Percentiles rank a stretch among this genome's conserved stretches.
Evolutionary conservation across 805 yeast genomes (phyloP).

Genomic region (Candida qinlingensis): DNA sequence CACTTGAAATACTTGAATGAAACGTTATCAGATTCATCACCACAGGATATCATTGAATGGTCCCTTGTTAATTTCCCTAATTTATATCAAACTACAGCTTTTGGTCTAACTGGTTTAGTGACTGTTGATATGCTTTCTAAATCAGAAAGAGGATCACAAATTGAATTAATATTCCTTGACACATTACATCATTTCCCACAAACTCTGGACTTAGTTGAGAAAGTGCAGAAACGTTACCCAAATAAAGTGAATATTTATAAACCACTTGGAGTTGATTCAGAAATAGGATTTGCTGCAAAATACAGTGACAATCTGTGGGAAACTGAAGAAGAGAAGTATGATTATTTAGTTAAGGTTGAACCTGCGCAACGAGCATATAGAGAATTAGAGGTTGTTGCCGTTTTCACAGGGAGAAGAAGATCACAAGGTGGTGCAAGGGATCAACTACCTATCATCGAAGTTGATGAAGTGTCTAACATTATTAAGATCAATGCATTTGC

Average conservation of each 20-base stretch:
- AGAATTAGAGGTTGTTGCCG: constrained; percentile 71
- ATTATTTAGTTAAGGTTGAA: constrained; percentile 85
- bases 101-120: constrained; percentile 88
- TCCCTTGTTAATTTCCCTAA: constrained; percentile 77
- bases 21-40: constrained; percentile 45
- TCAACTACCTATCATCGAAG: constrained; percentile 65
- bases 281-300: constrained; percentile 54
- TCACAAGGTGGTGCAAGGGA: constrained; percentile 87
- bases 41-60: constrained; percentile 79
- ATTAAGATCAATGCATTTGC: constrained; percentile 87
- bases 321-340: constrained; percentile 72
- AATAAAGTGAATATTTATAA: constrained; percentile 54
- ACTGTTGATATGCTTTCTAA: constrained; percentile 78
- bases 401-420: constrained; percentile 85
- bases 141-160: constrained; percentile 36
- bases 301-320: constrained; percentile 86
- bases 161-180: constrained; percentile 81
- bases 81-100: constrained; percentile 88
- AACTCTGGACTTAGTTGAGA: constrained; percentile 67
- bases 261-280: constrained; percentile 55
- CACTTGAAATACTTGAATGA: constrained; percentile 65
- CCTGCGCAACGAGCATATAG: constrained; percentile 83
- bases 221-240: constrained; percentile 53
- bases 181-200: constrained; percentile 95
- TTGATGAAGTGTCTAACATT: constrained; percentile 63